Conservation (phyloP, 192 early-diverging fungal genomes). For the Neocallimastix lanati region DNA sequence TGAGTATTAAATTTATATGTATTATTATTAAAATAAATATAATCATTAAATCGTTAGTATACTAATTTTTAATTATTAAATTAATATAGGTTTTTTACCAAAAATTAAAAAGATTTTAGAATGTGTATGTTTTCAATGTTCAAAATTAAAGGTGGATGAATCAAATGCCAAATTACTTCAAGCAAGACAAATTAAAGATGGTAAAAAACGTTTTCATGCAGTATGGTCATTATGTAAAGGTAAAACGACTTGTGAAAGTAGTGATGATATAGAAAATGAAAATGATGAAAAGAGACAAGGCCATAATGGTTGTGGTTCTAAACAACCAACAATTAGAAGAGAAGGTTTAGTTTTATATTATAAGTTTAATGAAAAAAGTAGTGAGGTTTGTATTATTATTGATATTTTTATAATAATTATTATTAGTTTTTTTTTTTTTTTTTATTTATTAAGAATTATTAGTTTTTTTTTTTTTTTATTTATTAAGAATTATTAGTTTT, state of each 20-base stretch:
- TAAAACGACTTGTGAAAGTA: constrained; percentile 62
- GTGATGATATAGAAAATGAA: constrained; percentile 40
- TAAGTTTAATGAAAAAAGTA: constrained; percentile 6
- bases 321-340: constrained; percentile 67
- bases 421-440: background rate
- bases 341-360: constrained; percentile 52
- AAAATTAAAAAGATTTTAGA: constrained; percentile 95
- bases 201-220: constrained; percentile 48
- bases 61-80: too few relatives aligned
- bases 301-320: constrained; percentile 72
- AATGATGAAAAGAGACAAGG: constrained; percentile 28
- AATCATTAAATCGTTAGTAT: too few relatives aligned
- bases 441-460: background rate
- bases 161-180: constrained; percentile 8
- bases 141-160: constrained; percentile 62
- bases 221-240: constrained; percentile 77
- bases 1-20: too few relatives aligned
- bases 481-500: too few relatives aligned
- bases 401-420: background rate
- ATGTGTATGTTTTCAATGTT: constrained; percentile 87
- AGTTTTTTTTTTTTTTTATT: too few relatives aligned
- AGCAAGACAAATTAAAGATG: constrained; percentile 12
- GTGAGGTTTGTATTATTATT: background rate
- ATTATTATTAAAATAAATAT: too few relatives aligned
- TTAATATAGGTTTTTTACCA: constrained; percentile 74